Percentiles rank a stretch among this genome's conserved stretches.
Evolutionary conservation across 768 basidiomycete species (phyloP).

Genomic region (Tricholoma matsutake): DNA sequence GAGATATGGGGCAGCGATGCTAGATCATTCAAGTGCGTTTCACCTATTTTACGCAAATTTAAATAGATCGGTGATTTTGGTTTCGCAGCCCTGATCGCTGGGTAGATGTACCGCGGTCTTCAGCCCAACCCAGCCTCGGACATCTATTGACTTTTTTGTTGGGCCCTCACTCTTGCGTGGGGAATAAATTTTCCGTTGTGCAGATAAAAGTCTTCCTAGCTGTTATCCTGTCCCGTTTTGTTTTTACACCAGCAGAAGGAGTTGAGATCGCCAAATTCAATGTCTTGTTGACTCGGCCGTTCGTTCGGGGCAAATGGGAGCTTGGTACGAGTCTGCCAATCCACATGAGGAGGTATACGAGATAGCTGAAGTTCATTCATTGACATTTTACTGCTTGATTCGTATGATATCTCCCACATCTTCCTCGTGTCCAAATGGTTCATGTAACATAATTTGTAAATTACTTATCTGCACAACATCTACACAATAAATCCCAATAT

Average conservation of each 20-base stretch:
- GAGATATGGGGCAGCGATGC: slow-evolving; percentile 58
- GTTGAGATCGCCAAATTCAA: slow-evolving; percentile 45
- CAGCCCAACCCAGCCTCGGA: slow-evolving; percentile 43
- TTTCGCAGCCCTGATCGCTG: slow-evolving; percentile 52
- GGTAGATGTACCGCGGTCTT: slow-evolving; percentile 37
- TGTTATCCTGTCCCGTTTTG: slow-evolving; percentile 41
- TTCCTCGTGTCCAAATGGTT: neutral
- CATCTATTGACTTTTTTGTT: slow-evolving; percentile 54
- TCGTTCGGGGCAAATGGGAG: slow-evolving; percentile 38
- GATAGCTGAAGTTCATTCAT: neutral
- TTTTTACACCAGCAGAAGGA: slow-evolving; percentile 40
- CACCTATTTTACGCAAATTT: neutral
- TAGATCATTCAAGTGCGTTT: slow-evolving; percentile 47
- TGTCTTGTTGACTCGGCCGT: slow-evolving; percentile 48
- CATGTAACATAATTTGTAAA: neutral
- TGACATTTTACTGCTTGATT: neutral
- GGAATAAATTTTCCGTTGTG: slow-evolving; percentile 43
- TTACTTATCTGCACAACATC: neutral
- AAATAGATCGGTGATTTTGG: slow-evolving; percentile 2
- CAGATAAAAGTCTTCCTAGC: slow-evolving; percentile 53
- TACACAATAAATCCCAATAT: neutral
- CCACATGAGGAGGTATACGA: slow-evolving; percentile 23
- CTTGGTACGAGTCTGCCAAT: slow-evolving; percentile 41
- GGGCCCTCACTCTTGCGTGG: slow-evolving; percentile 49
- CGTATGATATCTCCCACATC: neutral